Conservation (phyloP, 768 basidiomycete species). For the Porphyrellus cyaneotinctus region DNA sequence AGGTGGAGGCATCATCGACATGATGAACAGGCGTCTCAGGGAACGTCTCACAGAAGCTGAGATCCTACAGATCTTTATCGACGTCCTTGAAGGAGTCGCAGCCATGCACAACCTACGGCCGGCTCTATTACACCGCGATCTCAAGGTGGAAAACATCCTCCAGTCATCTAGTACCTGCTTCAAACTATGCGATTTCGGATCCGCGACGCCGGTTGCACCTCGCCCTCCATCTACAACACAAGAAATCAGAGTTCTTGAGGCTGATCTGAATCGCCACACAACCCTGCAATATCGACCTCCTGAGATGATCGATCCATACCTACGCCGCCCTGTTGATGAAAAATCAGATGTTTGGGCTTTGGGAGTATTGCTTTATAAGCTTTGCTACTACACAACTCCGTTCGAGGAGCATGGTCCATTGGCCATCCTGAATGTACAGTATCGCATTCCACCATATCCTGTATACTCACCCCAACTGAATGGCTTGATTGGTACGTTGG, state of each 20-base stretch:
- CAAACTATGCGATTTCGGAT: constrained; percentile 98
- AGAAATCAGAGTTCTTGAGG: constrained; percentile 84
- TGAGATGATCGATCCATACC: constrained; percentile 93
- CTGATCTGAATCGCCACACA: constrained; percentile 91
- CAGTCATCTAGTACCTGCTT: constrained; percentile 79
- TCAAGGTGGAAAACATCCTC: constrained; percentile 98
- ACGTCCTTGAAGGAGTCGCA: constrained; percentile 95
- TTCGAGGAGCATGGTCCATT: constrained; percentile 97
- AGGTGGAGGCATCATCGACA: constrained; percentile 99
- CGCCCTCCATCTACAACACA: constrained; percentile 72
- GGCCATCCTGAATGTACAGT: constrained; percentile 95
- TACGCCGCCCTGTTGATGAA: constrained; percentile 81
- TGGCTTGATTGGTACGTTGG: constrained; percentile 66
- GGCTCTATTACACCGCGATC: constrained; percentile 90
- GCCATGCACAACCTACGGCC: constrained; percentile 94
- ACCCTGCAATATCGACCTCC: constrained; percentile 98
- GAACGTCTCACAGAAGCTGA: constrained; percentile 94
- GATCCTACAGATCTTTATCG: constrained; percentile 96
- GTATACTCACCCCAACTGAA: constrained; percentile 83
- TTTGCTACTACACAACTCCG: constrained; percentile 98
- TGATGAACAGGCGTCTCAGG: constrained; percentile 96
- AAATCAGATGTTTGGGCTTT: constrained; percentile 98
- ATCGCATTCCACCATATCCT: constrained; percentile 85
- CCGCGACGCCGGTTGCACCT: constrained; percentile 68
- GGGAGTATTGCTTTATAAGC: constrained; percentile 94